These are phyloP conservation scores for Fusarium temperatum DNA, from an alignment of 2,329 filamentous ascomycete genomes.

Conservation along the genomic window DNA sequence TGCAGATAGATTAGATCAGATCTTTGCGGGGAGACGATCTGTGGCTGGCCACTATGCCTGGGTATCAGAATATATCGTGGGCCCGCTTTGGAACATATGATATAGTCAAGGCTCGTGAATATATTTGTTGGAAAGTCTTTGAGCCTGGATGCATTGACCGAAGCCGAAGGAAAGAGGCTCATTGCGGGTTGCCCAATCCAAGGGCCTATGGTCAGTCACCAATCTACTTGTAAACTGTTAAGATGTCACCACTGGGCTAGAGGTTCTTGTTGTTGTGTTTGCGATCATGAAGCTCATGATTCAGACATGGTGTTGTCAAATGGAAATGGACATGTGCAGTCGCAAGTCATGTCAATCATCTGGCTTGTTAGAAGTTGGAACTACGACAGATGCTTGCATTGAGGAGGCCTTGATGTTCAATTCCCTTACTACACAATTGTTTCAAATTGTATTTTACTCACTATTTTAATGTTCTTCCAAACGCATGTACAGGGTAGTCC, in stretches of 20 bases:
- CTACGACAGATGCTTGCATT: no score
- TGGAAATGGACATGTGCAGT: accelerated
- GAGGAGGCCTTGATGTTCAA: accelerated
- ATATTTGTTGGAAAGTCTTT: no score
- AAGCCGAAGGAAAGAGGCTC: no score
- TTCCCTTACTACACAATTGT: accelerated
- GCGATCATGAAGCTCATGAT: background rate
- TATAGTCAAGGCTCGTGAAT: background rate
- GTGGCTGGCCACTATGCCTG: background rate
- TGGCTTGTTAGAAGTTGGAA: background rate
- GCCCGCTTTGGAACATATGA: background rate
- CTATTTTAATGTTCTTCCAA: background rate
- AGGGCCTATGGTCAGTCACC: no score
- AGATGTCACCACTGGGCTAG: accelerated
- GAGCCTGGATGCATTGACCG: no score
- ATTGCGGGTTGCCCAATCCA: no score
- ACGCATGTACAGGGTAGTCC: background rate
- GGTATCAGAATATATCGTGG: background rate
- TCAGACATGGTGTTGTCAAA: background rate
- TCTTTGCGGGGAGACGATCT: background rate
- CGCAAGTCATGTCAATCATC: no score
- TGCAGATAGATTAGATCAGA: background rate
- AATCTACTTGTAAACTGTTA: accelerated
- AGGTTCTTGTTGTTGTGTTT: background rate
- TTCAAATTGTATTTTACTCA: no score